phyloP scores from a whole-genome alignment of 345 rosid genomes.

The Gossypium longicalyx region DNA sequence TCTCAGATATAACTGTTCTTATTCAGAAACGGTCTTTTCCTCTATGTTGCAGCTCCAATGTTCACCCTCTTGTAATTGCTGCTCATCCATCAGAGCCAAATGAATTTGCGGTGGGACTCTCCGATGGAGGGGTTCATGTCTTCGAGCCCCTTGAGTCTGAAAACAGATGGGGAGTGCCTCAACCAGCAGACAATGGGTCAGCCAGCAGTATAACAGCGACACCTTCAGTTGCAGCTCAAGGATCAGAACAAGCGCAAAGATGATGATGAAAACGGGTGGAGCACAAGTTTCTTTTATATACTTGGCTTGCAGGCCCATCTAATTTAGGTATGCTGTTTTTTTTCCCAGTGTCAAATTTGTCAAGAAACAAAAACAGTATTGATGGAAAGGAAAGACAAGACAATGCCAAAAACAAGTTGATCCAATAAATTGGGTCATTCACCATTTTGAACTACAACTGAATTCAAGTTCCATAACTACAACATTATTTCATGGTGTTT shows the following conservation, averaged over 20 bases:
- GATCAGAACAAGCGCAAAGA: slow-evolving; percentile 80
- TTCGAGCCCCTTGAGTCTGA: slow-evolving; percentile 94
- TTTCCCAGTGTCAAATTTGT: not conserved
- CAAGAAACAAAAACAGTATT: not conserved
- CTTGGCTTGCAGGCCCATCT: slow-evolving; percentile 39
- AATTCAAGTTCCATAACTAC: too few relatives aligned
- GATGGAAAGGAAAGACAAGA: too few relatives aligned
- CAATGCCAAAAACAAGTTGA: not conserved
- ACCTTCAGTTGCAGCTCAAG: slow-evolving; percentile 66
- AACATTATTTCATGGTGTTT: too few relatives aligned
- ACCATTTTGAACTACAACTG: too few relatives aligned
- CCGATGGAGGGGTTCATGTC: slow-evolving; percentile 92
- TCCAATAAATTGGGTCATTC: not conserved
- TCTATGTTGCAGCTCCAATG: slow-evolving; percentile 53
- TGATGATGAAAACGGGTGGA: slow-evolving; percentile 32
- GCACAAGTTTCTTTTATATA: slow-evolving; percentile 40
- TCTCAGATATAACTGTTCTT: not conserved
- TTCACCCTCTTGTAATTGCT: slow-evolving; percentile 86
- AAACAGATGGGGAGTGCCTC: slow-evolving; percentile 90
- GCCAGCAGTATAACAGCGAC: slow-evolving; percentile 52
- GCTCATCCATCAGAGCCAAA: slow-evolving; percentile 93
- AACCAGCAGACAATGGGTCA: slow-evolving; percentile 84
- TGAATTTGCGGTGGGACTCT: slow-evolving; percentile 88
- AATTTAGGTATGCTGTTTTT: slow-evolving; percentile 33
- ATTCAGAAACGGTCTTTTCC: not conserved